Evolutionary conservation across 768 basidiomycete genomes (phyloP).

Genomic region (Pisolithus marmoratus): DNA sequence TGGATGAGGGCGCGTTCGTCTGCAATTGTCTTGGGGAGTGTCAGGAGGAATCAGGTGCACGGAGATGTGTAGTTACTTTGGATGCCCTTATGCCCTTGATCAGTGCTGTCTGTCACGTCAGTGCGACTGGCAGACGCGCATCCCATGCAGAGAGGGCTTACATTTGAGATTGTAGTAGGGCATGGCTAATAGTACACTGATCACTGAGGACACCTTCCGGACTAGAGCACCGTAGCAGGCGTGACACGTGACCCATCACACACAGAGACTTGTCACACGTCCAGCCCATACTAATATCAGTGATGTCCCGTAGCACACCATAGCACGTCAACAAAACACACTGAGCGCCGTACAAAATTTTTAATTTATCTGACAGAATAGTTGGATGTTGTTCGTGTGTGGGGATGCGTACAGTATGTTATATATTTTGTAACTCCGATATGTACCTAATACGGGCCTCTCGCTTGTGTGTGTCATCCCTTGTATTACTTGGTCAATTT

Average conservation of each 20-base stretch:
- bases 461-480: neutral
- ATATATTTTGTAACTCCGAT: conserved; percentile 9
- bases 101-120: conserved; percentile 53
- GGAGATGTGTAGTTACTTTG: conserved; percentile 54
- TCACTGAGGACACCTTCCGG: neutral
- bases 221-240: neutral
- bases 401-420: neutral
- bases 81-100: conserved; percentile 98
- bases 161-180: conserved; percentile 87
- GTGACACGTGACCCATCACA: neutral
- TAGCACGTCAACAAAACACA: neutral
- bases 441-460: neutral
- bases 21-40: conserved; percentile 74
- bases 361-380: no score
- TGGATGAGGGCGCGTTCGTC: conserved; percentile 97
- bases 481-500: neutral
- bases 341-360: neutral
- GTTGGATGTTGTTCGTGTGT: neutral
- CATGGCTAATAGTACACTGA: no score
- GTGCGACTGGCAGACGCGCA: conserved; percentile 9
- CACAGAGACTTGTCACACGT: no score
- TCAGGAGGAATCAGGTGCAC: conserved; percentile 19
- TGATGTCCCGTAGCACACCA: no score
- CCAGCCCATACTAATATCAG: no score
- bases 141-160: conserved; percentile 23